A percentile compares a stretch with the other conserved stretches of the same genome.
Evolutionary conservation across 1,284 basidiomycete species (phyloP).

Genomic region (Marasmius sp.): DNA sequence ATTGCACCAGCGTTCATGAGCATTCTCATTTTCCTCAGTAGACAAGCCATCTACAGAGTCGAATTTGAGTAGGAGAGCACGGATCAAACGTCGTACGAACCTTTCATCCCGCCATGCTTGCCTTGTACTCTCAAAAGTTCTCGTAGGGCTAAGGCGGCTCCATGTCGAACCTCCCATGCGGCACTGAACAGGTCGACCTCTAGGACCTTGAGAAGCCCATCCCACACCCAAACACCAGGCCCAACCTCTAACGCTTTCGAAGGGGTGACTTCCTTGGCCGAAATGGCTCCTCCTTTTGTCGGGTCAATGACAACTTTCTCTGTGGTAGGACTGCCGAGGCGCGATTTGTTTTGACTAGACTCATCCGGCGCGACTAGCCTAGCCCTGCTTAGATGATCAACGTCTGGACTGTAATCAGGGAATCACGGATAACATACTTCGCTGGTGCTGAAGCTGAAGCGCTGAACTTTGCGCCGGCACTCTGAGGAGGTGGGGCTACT

Average conservation of each 20-base stretch:
- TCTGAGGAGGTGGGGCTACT: constrained; percentile 64
- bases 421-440: constrained; percentile 46
- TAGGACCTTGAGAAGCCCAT: constrained; percentile 79
- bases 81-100: constrained; percentile 32
- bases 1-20: constrained; percentile 88
- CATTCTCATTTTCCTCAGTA: constrained; percentile 56
- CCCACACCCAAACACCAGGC: constrained; percentile 87
- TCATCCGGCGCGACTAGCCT: constrained; percentile 66
- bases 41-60: constrained; percentile 44
- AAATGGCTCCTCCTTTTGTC: constrained; percentile 77
- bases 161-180: constrained; percentile 94
- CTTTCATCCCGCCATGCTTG: constrained; percentile 77
- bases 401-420: neutral
- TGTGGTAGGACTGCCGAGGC: constrained; percentile 55
- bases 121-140: constrained; percentile 91
- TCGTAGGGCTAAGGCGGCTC: constrained; percentile 88
- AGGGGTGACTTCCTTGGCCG: constrained; percentile 71
- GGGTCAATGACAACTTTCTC: constrained; percentile 78
- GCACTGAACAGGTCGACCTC: constrained; percentile 86
- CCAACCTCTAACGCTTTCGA: constrained; percentile 72
- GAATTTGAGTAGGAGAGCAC: neutral
- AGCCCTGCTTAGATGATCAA: constrained; percentile 43
- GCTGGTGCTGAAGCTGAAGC: constrained; percentile 51
- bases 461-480: constrained; percentile 56
- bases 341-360: constrained; percentile 42